Evolutionary conservation across 179 eudicot genomes (phyloP).

Genomic region (Vitellaria paradoxa): DNA sequence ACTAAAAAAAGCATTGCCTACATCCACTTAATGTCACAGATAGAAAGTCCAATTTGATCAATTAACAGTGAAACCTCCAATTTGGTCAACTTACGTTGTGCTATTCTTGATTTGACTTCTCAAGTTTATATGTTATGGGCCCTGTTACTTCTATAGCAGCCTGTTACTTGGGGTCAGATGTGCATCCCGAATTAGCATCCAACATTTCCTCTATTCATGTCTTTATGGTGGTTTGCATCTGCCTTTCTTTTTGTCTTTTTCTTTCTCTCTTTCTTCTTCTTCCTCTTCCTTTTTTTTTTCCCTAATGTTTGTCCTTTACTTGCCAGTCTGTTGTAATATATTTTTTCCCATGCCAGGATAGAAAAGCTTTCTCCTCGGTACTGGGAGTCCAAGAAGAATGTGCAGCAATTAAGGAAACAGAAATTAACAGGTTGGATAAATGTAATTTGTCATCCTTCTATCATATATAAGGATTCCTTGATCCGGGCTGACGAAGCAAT

Average conservation of each 20-base stretch:
- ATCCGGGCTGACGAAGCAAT: no score
- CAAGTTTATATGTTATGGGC: neutral
- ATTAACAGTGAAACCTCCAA: neutral
- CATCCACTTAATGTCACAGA: slow-evolving; percentile 3
- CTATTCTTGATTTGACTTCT: neutral
- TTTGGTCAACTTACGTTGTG: neutral
- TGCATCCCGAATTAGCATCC: neutral
- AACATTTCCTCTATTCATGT: slow-evolving; percentile 2
- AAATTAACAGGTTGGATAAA: slow-evolving; percentile 29
- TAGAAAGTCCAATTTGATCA: slow-evolving; percentile 2
- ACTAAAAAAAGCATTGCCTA: neutral
- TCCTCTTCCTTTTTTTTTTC: no score
- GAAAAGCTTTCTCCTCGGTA: slow-evolving; percentile 28
- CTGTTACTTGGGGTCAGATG: neutral
- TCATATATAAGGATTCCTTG: no score
- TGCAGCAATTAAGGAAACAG: slow-evolving; percentile 21
- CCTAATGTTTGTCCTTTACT: neutral
- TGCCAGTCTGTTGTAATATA: neutral
- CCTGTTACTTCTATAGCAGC: neutral
- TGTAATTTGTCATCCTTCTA: slow-evolving; percentile 10
- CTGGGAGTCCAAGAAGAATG: slow-evolving; percentile 30
- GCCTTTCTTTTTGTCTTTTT: no score
- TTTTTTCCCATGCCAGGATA: slow-evolving; percentile 35
- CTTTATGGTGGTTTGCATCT: slow-evolving; percentile 7
- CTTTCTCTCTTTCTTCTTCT: no score